These are phyloP conservation scores for Cercospora canescens DNA, from an alignment of 2,329 filamentous ascomycete genomes.

Conservation along the genomic window DNA sequence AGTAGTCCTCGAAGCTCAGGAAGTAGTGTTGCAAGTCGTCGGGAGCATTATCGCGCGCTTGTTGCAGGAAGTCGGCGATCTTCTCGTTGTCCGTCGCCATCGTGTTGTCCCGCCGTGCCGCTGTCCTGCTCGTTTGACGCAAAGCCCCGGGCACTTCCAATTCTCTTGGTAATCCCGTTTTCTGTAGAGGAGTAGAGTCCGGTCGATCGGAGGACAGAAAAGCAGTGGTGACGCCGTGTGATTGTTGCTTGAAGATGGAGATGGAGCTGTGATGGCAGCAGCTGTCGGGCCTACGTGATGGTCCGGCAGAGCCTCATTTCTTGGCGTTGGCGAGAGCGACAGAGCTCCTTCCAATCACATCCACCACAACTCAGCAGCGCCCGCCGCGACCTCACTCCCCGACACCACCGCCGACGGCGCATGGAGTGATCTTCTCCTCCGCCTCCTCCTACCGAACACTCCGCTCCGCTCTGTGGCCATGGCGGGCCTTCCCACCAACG, in stretches of 20 bases:
- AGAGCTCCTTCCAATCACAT: conserved; percentile 14
- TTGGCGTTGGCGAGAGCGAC: not conserved
- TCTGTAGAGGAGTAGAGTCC: not conserved
- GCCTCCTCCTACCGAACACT: not conserved
- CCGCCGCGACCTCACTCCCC: not conserved
- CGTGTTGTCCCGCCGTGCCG: not conserved
- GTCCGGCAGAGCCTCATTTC: conserved; percentile 14
- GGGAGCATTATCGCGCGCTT: conserved; percentile 84
- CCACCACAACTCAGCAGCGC: not conserved
- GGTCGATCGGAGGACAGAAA: not conserved
- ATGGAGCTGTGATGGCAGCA: not conserved
- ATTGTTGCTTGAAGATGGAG: conserved; percentile 2
- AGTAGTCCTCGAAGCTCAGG: conserved; percentile 90
- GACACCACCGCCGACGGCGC: not conserved
- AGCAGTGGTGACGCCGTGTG: not conserved
- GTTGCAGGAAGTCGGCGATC: conserved; percentile 87
- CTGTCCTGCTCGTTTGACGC: not conserved
- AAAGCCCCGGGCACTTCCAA: not conserved
- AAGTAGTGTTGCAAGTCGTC: conserved; percentile 86
- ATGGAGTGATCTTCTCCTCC: conserved; percentile 20
- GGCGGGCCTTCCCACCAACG: conserved; percentile 33
- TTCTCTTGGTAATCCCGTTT: not conserved
- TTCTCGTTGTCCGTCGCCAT: conserved; percentile 75
- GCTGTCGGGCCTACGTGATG: conserved; percentile 5
- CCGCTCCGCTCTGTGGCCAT: conserved; percentile 29